These are phyloP conservation scores for Haplographium delicatum DNA, from an alignment of 495 filamentous ascomycete species.

Conservation along the genomic window DNA sequence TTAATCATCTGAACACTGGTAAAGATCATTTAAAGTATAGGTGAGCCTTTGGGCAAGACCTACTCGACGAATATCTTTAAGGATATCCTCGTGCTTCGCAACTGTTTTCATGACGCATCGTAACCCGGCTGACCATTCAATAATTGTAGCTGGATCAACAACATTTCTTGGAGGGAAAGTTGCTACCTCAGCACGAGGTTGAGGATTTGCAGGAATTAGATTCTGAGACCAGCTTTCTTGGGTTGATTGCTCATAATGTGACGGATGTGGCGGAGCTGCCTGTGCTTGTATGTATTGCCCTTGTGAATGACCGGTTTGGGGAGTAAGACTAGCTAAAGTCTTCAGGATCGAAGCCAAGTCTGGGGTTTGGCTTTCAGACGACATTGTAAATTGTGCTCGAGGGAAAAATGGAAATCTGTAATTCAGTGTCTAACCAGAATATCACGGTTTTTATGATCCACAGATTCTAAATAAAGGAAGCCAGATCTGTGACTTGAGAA, in stretches of 20 bases:
- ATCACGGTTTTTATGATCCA: too few species aligned
- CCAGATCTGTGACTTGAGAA: too few species aligned
- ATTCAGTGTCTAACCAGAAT: too few species aligned
- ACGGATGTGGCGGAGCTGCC: slow-evolving; percentile 11
- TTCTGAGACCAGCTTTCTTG: not conserved
- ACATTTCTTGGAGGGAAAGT: slow-evolving; percentile 1
- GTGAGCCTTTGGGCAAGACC: too few species aligned
- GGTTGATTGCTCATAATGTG: not conserved
- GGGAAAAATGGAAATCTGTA: too few species aligned
- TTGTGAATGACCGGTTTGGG: slow-evolving; percentile 21
- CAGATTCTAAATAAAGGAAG: too few species aligned
- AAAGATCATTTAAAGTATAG: too few species aligned
- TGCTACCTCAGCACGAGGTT: slow-evolving; percentile 3
- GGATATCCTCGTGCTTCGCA: slow-evolving; percentile 42
- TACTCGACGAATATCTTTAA: slow-evolving; percentile 35
- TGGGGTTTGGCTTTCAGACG: slow-evolving; percentile 34
- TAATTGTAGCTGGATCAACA: slow-evolving; percentile 54
- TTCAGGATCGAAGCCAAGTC: slow-evolving; percentile 50
- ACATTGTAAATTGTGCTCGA: too few species aligned
- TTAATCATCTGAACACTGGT: slow-evolving; percentile 45
- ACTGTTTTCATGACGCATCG: slow-evolving; percentile 57
- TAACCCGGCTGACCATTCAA: slow-evolving; percentile 58
- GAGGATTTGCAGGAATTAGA: not conserved
- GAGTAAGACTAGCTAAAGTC: slow-evolving; percentile 42
- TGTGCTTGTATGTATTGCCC: slow-evolving; percentile 11